Conservation (phyloP, 2,329 filamentous ascomycete genomes). For the Pyricularia sp. region DNA sequence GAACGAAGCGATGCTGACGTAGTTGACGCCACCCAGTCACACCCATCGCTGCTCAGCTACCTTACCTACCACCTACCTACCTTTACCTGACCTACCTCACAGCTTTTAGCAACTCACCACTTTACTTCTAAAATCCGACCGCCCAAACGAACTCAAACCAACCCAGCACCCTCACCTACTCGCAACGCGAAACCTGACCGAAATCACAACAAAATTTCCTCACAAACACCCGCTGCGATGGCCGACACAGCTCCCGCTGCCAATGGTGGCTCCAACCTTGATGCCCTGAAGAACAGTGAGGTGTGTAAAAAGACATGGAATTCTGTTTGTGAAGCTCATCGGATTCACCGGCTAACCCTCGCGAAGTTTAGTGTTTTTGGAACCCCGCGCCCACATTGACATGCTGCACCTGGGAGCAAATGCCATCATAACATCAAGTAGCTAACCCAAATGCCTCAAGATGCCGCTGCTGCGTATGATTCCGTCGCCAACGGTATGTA, state of each 20-base stretch:
- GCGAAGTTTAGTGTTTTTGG: conserved; percentile 19
- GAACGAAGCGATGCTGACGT: background rate
- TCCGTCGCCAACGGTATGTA: conserved; percentile 36
- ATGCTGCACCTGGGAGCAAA: background rate
- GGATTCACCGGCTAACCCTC: conserved; percentile 19
- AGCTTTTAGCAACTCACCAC: background rate
- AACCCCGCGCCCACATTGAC: conserved; percentile 9
- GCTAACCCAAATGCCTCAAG: conserved; percentile 26
- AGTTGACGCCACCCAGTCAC: background rate
- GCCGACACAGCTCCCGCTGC: conserved; percentile 29
- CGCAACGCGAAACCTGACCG: background rate
- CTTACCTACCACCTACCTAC: no score
- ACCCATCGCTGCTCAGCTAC: background rate
- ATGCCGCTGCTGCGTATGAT: conserved; percentile 39
- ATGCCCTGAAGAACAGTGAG: conserved; percentile 44
- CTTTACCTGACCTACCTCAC: background rate
- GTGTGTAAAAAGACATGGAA: conserved; percentile 26
- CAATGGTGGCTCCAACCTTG: conserved; percentile 36
- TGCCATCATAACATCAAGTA: background rate
- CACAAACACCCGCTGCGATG: conserved; percentile 23
- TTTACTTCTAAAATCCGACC: background rate
- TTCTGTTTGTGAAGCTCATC: background rate
- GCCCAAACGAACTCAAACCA: background rate
- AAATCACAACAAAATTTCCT: conserved; percentile 4
- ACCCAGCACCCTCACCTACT: background rate